Percentiles rank a stretch among this genome's conserved stretches.
phyloP scores from a whole-genome alignment of 2,329 filamentous ascomycete genomes.

The Aspergillus sp. region DNA sequence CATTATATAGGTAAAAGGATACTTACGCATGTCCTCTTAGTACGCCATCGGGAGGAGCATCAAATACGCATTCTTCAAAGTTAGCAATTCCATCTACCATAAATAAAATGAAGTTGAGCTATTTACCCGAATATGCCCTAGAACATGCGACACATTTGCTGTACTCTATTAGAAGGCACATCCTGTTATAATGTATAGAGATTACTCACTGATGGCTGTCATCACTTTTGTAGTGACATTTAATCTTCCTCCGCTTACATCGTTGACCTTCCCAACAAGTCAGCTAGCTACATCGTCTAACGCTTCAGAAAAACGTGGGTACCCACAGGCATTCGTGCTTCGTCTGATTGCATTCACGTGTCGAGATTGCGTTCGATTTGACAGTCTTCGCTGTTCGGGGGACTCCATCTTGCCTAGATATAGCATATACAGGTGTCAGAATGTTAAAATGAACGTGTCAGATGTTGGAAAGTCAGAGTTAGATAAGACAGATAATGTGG shows the following conservation, averaged over 20 bases:
- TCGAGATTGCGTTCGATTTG: background rate
- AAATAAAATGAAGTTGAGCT: background rate
- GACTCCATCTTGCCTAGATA: too few species aligned
- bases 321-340: conserved; percentile 7
- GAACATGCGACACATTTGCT: conserved; percentile 10
- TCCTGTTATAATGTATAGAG: too few species aligned
- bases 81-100: background rate
- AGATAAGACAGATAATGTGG: too few species aligned
- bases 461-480: background rate
- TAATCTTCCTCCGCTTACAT: conserved; percentile 9
- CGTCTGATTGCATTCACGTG: background rate
- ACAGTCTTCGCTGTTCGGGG: background rate
- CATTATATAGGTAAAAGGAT: background rate
- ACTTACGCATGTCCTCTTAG: conserved; percentile 9
- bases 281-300: background rate
- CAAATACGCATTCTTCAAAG: conserved; percentile 10
- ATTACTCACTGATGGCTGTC: background rate
- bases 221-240: conserved; percentile 7
- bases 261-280: conserved; percentile 4
- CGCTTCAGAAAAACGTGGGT: background rate
- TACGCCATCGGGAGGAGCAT: conserved; percentile 11
- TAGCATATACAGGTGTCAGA: too few species aligned
- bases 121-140: conserved; percentile 8
- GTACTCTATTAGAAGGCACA: background rate
- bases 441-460: background rate